These are phyloP conservation scores for Backusella liffmaniae DNA, from an alignment of 192 early-diverging fungal genomes.

Conservation along the genomic window DNA sequence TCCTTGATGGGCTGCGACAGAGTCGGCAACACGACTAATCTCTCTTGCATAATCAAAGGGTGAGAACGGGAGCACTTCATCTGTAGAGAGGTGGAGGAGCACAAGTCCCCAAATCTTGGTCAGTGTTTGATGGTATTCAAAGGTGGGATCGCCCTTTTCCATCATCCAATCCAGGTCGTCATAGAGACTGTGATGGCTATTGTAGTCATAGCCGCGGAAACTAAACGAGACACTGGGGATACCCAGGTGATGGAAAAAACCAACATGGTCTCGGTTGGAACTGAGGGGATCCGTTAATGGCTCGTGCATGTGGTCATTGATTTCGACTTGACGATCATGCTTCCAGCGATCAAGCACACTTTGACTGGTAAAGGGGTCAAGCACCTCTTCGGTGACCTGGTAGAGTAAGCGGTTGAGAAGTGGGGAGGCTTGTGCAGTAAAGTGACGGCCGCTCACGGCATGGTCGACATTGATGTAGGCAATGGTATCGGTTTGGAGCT, in stretches of 20 bases:
- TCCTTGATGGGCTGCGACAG: background rate
- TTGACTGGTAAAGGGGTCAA: conserved; percentile 41
- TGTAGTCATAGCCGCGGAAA: conserved; percentile 41
- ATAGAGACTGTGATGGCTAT: conserved; percentile 60
- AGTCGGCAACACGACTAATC: conserved; percentile 27
- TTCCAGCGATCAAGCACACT: conserved; percentile 51
- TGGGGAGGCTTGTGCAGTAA: conserved; percentile 49
- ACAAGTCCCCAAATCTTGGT: conserved; percentile 47
- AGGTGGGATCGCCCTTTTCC: conserved; percentile 45
- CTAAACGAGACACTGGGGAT: conserved; percentile 51
- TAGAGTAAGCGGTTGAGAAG: conserved; percentile 44
- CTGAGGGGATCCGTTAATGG: conserved; percentile 14
- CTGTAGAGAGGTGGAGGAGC: conserved; percentile 39
- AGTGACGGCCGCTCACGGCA: conserved; percentile 49
- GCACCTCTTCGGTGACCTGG: conserved; percentile 44
- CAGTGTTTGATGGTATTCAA: conserved; percentile 47
- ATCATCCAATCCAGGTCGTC: conserved; percentile 45
- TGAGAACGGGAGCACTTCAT: conserved; percentile 34
- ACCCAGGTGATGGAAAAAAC: conserved; percentile 58
- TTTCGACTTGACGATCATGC: background rate
- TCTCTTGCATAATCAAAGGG: conserved; percentile 41
- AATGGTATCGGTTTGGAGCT: conserved; percentile 46
- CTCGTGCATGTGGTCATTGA: background rate
- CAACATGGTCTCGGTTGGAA: conserved; percentile 47
- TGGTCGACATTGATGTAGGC: conserved; percentile 61